These are phyloP conservation scores for Pseudogymnoascus verrucosus DNA, from an alignment of 2,329 filamentous ascomycete species.

Conservation along the genomic window DNA sequence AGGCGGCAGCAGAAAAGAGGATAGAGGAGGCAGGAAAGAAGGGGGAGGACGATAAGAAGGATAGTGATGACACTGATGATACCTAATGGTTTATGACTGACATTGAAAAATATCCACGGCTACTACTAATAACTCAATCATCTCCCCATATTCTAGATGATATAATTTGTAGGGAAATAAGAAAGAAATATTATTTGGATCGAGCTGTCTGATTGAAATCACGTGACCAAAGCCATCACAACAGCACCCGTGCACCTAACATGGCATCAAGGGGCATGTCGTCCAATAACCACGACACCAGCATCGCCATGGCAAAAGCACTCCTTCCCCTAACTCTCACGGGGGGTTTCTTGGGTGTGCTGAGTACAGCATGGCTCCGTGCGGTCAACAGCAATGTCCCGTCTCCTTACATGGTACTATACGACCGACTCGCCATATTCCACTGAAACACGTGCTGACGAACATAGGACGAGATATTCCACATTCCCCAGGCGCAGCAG, in stretches of 20 bases:
- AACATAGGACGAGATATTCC: conserved; percentile 71
- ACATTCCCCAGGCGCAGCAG: conserved; percentile 82
- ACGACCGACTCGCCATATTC: no score
- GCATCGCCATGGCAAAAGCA: background rate
- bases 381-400: background rate
- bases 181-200: background rate
- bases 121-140: background rate
- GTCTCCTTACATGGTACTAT: background rate
- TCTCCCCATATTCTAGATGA: background rate
- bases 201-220: background rate
- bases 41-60: conserved; percentile 15
- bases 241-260: background rate
- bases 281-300: background rate
- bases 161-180: background rate
- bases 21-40: conserved; percentile 10
- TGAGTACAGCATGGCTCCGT: background rate
- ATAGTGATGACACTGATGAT: conserved; percentile 1
- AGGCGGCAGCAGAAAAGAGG: conserved; percentile 17
- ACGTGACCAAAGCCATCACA: background rate
- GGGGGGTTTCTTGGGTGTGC: background rate
- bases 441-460: conserved; percentile 3
- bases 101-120: background rate
- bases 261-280: background rate
- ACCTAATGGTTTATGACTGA: background rate
- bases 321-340: background rate